Evolutionary conservation across 768 basidiomycete genomes (phyloP), one percentile per base, ranked within the genome.

Genomic region (Lactifluus piperatus): DNA sequence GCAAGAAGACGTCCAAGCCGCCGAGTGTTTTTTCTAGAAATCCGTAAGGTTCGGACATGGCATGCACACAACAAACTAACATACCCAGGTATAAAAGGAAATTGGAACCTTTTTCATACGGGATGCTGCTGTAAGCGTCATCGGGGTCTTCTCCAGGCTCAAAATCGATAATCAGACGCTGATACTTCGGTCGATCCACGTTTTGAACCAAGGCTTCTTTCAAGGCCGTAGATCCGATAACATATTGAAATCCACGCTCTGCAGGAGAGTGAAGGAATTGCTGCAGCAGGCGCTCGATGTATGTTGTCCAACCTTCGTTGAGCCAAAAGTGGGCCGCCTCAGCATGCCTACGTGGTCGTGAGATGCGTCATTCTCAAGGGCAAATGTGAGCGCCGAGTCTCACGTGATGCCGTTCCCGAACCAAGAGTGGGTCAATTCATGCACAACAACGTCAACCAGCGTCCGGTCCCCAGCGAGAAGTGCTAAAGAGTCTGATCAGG

Each of bases 241-340:
- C 74, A 71, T 79, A 95, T 8, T 83, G 81, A 67, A 97, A 88
- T 18, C 83, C 91, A 44, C 93, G 84, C 51, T 85, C 82, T 2
- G 84, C 83, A 18, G 88, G 82, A 0, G 86, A 81, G 68, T 91
- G 82, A 3, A 93, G 74, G 46, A 77, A 73, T 62, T 84, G 78
- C 49, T 82, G 82, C 46, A 95, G 74, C 8, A 95, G 72, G 16
- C 93, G 84, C 69, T 98, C 94, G 30, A 90, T 84, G 68, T 94
- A 97, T 0, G 90, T 94, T 32, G 94, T 97, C 87, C 90, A 94
- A 27, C 92, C 88, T 74, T 94, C 89, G 69, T 92, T 93, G 39
- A 93, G 81, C 88, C 89, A 91, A 73, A 91, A 91, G 71, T 90
- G 87, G 0, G 82, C 80, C 0, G 88, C 82, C 62, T 90, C 72